phyloP scores from a whole-genome alignment of 2,329 filamentous ascomycete genomes.

The Setomelanomma holmii region DNA sequence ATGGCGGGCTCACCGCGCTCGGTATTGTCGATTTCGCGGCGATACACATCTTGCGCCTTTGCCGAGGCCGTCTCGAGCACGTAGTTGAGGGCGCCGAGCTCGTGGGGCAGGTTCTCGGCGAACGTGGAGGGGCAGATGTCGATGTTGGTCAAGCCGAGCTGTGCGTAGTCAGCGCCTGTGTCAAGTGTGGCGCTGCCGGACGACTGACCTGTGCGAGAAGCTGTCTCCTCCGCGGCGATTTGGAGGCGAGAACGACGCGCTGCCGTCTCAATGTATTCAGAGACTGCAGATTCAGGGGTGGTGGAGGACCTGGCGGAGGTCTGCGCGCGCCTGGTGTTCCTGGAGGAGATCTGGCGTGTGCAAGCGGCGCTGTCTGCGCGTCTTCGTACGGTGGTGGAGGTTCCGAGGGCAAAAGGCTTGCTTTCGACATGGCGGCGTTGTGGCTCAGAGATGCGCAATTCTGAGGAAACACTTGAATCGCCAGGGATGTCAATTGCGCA shows the following conservation, averaged over 20 bases:
- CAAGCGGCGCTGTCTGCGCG: constrained; percentile 32
- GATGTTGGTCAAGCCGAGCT: constrained; percentile 81
- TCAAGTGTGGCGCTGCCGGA: neutral
- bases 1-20: constrained; percentile 75
- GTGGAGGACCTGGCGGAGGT: constrained; percentile 53
- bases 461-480: too few species aligned
- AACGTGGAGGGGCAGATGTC: constrained; percentile 85
- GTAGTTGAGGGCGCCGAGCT: constrained; percentile 87
- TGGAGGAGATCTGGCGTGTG: constrained; percentile 24
- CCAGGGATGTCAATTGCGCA: too few species aligned
- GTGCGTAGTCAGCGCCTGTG: constrained; percentile 5
- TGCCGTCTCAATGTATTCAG: constrained; percentile 77
- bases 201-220: constrained; percentile 72
- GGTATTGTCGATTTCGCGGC: constrained; percentile 62
- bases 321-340: constrained; percentile 20
- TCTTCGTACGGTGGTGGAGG: constrained; percentile 55
- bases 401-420: constrained; percentile 40
- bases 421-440: constrained; percentile 16
- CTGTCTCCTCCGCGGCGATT: constrained; percentile 82
- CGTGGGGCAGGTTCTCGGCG: constrained; percentile 88
- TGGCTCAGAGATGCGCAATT: too few species aligned
- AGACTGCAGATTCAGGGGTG: constrained; percentile 80
- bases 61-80: constrained; percentile 83
- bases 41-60: constrained; percentile 81
- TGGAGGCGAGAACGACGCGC: constrained; percentile 87